Evolutionary conservation across 805 yeast species (phyloP).

Genomic region (Monosporozyma solicola): DNA sequence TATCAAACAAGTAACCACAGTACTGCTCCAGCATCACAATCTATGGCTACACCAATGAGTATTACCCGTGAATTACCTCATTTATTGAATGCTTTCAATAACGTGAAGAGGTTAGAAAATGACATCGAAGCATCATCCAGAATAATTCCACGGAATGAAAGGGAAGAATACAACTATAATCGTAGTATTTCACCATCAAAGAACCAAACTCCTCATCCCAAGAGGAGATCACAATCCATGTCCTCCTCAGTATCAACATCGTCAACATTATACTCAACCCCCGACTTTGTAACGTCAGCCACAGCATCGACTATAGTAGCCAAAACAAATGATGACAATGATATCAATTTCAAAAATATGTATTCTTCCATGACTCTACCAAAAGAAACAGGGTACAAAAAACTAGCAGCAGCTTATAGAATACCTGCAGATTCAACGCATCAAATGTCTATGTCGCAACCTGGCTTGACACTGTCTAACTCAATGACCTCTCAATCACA

Average conservation of each 20-base stretch:
- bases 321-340: background rate
- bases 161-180: background rate
- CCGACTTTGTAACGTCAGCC: background rate
- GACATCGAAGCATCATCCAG: constrained; percentile 35
- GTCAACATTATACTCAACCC: background rate
- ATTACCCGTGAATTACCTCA: constrained; percentile 57
- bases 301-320: background rate
- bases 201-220: background rate
- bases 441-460: background rate
- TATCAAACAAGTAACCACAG: background rate
- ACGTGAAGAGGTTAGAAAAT: constrained; percentile 45
- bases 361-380: background rate
- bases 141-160: background rate
- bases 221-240: constrained; percentile 3
- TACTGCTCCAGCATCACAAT: background rate
- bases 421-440: background rate
- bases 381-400: background rate
- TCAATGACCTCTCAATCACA: constrained; percentile 4
- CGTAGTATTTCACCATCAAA: background rate
- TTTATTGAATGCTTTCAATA: constrained; percentile 56
- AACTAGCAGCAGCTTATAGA: background rate
- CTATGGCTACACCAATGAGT: background rate
- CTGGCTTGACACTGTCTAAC: background rate
- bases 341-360: background rate
- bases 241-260: constrained; percentile 1